Evolutionary conservation across 345 rosid species (phyloP).

Genomic region (Populus pruinosa): DNA sequence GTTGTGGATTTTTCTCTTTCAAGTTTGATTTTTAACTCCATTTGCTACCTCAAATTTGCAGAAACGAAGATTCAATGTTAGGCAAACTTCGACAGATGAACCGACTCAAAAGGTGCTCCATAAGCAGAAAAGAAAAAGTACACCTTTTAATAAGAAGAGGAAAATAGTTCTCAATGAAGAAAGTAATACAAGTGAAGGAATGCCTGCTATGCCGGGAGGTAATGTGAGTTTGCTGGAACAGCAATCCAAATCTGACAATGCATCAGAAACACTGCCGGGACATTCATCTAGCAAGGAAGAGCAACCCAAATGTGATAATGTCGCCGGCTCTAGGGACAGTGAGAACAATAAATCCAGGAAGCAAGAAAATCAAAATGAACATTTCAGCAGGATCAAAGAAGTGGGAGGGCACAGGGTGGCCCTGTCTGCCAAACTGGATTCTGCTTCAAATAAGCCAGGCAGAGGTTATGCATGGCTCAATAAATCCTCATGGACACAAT

Average conservation of each 20-base stretch:
- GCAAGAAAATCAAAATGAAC: slow-evolving; percentile 21
- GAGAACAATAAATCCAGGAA: background rate
- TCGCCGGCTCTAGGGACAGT: slow-evolving; percentile 5
- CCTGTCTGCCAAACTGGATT: slow-evolving; percentile 17
- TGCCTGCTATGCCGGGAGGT: slow-evolving; percentile 23
- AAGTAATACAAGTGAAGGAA: slow-evolving; percentile 26
- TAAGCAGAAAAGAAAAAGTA: slow-evolving; percentile 23
- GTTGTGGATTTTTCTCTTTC: background rate
- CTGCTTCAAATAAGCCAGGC: slow-evolving; percentile 36
- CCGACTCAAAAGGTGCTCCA: slow-evolving; percentile 15
- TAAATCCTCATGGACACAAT: slow-evolving; percentile 77
- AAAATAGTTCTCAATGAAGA: slow-evolving; percentile 25
- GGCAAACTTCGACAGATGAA: slow-evolving; percentile 25
- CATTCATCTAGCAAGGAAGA: slow-evolving; percentile 26
- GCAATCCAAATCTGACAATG: slow-evolving; percentile 33
- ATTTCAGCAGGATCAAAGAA: slow-evolving; percentile 13
- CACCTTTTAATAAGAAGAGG: slow-evolving; percentile 34
- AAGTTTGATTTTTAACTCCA: background rate
- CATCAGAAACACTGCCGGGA: slow-evolving; percentile 38
- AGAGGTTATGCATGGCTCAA: slow-evolving; percentile 79
- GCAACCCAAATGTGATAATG: slow-evolving; percentile 20
- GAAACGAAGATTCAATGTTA: slow-evolving; percentile 34
- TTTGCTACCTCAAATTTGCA: slow-evolving; percentile 27
- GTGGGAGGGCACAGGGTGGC: slow-evolving; percentile 21
- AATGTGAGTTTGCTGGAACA: slow-evolving; percentile 26